Percentiles rank a stretch among this genome's conserved stretches.
phyloP scores from a whole-genome alignment of 2,329 filamentous ascomycete genomes.

The Paraphoma sp. region DNA sequence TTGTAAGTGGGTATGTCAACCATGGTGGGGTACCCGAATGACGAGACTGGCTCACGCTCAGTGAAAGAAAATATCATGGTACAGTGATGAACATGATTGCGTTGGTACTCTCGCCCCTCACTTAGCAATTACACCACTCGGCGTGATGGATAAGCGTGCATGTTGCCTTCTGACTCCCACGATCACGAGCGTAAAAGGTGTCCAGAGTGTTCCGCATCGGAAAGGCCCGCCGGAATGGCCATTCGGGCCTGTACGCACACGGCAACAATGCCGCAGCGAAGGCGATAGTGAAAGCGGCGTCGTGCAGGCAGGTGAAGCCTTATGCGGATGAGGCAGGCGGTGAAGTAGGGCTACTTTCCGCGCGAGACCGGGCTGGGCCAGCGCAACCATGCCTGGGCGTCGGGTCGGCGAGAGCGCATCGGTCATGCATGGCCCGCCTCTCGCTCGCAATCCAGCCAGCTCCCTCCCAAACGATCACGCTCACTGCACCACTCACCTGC shows the following conservation, averaged over 20 bases:
- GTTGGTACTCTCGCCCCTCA: too few relatives aligned
- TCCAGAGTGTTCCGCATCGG: constrained; percentile 25
- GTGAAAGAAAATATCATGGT: too few relatives aligned
- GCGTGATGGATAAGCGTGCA: not conserved
- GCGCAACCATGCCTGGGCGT: constrained; percentile 21
- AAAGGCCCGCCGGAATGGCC: constrained; percentile 7
- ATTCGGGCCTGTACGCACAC: not conserved
- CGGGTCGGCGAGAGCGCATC: constrained; percentile 29
- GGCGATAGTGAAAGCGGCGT: constrained; percentile 7
- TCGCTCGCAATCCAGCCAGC: constrained; percentile 8
- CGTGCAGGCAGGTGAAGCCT: constrained; percentile 2
- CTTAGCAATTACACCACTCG: not conserved
- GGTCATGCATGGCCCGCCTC: constrained; percentile 17
- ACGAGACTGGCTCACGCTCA: too few relatives aligned
- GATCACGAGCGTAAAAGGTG: constrained; percentile 9
- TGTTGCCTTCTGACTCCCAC: constrained; percentile 2
- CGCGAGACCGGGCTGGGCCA: constrained; percentile 16
- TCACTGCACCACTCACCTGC: constrained; percentile 3
- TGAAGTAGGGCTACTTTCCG: constrained; percentile 24
- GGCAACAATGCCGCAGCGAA: constrained; percentile 7
- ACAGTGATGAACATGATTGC: too few relatives aligned
- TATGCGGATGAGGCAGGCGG: constrained; percentile 18
- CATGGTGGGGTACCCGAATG: too few relatives aligned
- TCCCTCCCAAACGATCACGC: constrained; percentile 1
- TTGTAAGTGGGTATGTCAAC: too few relatives aligned